A percentile compares a stretch with the other conserved stretches of the same genome.
These are phyloP conservation scores for Botryotinia convoluta DNA, from an alignment of 2,329 filamentous ascomycete genomes.

Conservation along the genomic window DNA sequence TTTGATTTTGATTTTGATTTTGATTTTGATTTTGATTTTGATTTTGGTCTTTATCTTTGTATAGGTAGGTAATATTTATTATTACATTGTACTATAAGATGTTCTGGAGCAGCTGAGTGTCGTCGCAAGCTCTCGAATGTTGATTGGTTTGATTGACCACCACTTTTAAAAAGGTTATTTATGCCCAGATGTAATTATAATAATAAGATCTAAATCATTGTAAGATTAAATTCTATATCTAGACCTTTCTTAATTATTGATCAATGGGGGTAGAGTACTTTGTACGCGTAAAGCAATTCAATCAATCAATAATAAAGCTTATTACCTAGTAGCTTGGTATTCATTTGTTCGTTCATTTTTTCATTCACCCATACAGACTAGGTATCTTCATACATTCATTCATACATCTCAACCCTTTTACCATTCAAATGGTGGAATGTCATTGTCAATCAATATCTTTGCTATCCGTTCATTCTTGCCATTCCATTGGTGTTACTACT, in stretches of 20 bases:
- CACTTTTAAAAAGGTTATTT: neutral
- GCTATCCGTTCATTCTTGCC: neutral
- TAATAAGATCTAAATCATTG: neutral
- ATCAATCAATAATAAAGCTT: neutral
- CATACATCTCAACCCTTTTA: neutral
- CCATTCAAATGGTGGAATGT: neutral
- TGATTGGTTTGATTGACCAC: slow-evolving; percentile 1
- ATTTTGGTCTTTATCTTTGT: neutral
- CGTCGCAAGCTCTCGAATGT: slow-evolving; percentile 3
- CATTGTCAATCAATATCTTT: neutral
- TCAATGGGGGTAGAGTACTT: neutral
- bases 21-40: neutral
- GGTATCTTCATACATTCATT: neutral
- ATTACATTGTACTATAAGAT: neutral
- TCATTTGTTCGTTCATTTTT: neutral
- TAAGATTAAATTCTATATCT: slow-evolving; percentile 3
- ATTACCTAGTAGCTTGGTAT: neutral
- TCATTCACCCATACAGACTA: neutral
- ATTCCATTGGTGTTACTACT: neutral
- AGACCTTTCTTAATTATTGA: neutral
- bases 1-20: too few species aligned
- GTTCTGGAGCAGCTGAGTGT: slow-evolving; percentile 19
- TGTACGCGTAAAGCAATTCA: neutral
- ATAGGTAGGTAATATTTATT: neutral
- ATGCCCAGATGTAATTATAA: neutral